These are phyloP conservation scores for Cronartium quercuum DNA, from an alignment of 1,284 basidiomycete genomes.

Conservation along the genomic window DNA sequence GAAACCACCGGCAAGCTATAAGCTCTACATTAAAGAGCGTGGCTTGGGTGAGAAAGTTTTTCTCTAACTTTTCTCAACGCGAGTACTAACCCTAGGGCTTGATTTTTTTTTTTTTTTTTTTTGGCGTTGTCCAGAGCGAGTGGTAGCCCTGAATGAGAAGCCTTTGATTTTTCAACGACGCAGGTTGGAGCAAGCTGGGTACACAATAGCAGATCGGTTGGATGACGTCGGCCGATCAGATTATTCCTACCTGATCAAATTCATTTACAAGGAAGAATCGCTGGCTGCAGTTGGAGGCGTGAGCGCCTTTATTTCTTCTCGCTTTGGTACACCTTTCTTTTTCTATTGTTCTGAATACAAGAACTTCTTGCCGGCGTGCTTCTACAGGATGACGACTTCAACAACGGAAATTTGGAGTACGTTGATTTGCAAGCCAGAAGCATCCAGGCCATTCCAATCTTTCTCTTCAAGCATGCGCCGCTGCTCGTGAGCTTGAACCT, in stretches of 20 bases:
- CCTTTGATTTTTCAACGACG: constrained; percentile 79
- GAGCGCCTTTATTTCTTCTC: not conserved
- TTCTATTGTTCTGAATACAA: not conserved
- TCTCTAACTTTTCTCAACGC: constrained; percentile 20
- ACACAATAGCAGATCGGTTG: constrained; percentile 71
- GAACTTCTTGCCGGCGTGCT: not conserved
- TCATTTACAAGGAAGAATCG: constrained; percentile 56
- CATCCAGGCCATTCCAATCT: constrained; percentile 82
- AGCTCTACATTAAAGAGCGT: constrained; percentile 72
- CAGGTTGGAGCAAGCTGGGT: constrained; percentile 83
- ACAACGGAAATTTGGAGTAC: constrained; percentile 68
- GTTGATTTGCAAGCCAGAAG: constrained; percentile 78
- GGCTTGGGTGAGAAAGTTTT: constrained; percentile 63
- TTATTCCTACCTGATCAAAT: constrained; percentile 77
- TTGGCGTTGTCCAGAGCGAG: constrained; percentile 59
- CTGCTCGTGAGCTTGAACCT: constrained; percentile 81
- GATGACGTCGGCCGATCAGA: constrained; percentile 76
- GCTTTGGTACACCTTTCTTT: constrained; percentile 51
- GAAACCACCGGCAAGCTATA: constrained; percentile 57
- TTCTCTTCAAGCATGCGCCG: constrained; percentile 78
- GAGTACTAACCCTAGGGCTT: not conserved
- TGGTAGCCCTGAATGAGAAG: constrained; percentile 70
- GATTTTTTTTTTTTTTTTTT: not conserved
- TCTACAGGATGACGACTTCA: constrained; percentile 64
- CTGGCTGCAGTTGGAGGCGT: constrained; percentile 32